Evolutionary conservation across 2,329 filamentous ascomycete genomes (phyloP), one percentile per base, ranked within the genome.

Genomic region (Penicillium sp.): DNA sequence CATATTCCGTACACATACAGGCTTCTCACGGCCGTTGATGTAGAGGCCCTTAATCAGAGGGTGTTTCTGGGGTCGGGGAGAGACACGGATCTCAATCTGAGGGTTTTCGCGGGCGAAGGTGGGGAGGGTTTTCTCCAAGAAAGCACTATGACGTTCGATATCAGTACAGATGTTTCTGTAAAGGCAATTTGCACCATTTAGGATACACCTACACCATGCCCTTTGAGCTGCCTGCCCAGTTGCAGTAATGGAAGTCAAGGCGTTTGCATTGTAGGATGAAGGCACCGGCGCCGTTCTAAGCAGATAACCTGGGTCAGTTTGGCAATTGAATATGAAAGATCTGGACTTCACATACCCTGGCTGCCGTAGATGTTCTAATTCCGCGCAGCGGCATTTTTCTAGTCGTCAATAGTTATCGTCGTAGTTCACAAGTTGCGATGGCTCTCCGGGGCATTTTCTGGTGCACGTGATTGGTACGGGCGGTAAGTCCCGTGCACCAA

Each of bases 251-350:
- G 66, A 98, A 88, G 70, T 95, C 88, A 69, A 98, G 77, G 67
- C 85, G 87, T 77, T 88, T 95, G 82, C 93, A 98, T 76, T 95
- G 91, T 51, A 96, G 81, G 72, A 98, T 88, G 77, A 97, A 97
- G 68, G 90, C 87, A 64, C 91, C 91, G 60, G 97, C 79, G 78
- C 93, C 93, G 76, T 98, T 97, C 90, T 97, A 63, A 6, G 47
- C 49, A 19, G 19, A 41, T 9, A 1, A 59, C 26, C 7, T 21
- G 21, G 42, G 28, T 55, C 42, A 57, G 43, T 46, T 45, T 33
- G 38, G 7, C 28, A 19, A 9, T 17, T 29, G 19, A 29, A 22
- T 42, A 5, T 19, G 10, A 6, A 19, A n/a, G 17, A 21, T 32
- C 3, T n/a, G n/a, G 4, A 28, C 2, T 29, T 4, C n/a, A 63